phyloP scores from a whole-genome alignment of 1,284 basidiomycete genomes.

The Austroboletus niveus region DNA sequence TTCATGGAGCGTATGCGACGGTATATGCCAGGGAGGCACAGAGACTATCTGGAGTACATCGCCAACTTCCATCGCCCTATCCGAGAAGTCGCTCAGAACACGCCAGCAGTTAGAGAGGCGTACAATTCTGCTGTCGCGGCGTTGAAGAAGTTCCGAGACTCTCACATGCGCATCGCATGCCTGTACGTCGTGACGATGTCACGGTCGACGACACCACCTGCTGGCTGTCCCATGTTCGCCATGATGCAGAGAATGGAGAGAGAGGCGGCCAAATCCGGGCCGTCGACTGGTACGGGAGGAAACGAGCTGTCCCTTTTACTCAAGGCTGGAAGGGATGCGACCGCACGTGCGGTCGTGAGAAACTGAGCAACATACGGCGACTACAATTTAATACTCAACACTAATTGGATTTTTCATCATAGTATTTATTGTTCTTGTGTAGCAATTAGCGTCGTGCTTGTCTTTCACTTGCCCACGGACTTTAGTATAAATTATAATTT shows the following conservation, averaged over 20 bases:
- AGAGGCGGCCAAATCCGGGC: constrained; percentile 40
- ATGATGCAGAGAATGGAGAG: constrained; percentile 54
- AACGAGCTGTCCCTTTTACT: constrained; percentile 79
- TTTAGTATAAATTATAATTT: neutral
- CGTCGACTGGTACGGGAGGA: constrained; percentile 84
- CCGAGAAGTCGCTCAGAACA: constrained; percentile 56
- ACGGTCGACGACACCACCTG: constrained; percentile 46
- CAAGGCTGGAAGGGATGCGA: constrained; percentile 88
- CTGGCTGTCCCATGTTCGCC: constrained; percentile 51
- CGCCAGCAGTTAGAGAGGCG: constrained; percentile 59
- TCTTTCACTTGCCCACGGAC: constrained; percentile 10
- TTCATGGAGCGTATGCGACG: constrained; percentile 83
- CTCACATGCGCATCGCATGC: constrained; percentile 87
- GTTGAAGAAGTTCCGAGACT: constrained; percentile 79
- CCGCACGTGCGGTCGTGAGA: constrained; percentile 58
- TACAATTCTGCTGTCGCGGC: constrained; percentile 81
- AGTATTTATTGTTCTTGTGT: too few relatives aligned
- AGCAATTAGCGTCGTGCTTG: constrained; percentile 4
- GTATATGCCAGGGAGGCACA: constrained; percentile 80
- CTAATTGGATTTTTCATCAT: too few relatives aligned
- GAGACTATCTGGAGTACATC: constrained; percentile 61
- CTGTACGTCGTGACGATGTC: constrained; percentile 82
- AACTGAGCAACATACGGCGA: constrained; percentile 8
- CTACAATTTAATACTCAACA: too few relatives aligned
- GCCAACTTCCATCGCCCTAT: constrained; percentile 48